These are phyloP conservation scores for Eurotiales sp. DNA, from an alignment of 2,329 filamentous ascomycete species.

Conservation along the genomic window DNA sequence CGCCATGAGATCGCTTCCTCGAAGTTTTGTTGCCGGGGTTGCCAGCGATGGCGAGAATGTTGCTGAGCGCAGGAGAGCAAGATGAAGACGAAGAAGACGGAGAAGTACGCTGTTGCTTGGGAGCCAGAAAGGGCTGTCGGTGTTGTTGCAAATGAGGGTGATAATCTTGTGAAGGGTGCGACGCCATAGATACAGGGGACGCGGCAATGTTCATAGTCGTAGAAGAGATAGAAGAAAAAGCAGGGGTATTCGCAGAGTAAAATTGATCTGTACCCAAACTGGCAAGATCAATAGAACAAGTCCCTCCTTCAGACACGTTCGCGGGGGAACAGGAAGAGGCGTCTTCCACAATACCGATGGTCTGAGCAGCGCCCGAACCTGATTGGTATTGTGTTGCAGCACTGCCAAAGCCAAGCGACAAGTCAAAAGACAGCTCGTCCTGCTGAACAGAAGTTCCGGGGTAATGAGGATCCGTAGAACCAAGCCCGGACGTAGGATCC, in stretches of 20 bases:
- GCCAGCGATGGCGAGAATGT: conserved; percentile 1
- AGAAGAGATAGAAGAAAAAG: not conserved
- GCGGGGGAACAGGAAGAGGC: conserved; percentile 4
- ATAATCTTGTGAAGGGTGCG: conserved; percentile 8
- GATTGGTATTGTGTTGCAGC: not conserved
- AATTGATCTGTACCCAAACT: conserved; percentile 11
- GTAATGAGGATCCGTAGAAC: conserved; percentile 1
- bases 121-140: conserved; percentile 12
- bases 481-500: conserved; percentile 1
- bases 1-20: conserved; percentile 9
- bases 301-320: conserved; percentile 10
- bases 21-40: not conserved
- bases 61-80: conserved; percentile 6
- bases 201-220: not conserved
- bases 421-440: conserved; percentile 9
- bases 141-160: conserved; percentile 10
- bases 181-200: conserved; percentile 6
- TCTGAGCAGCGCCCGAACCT: not conserved
- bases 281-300: conserved; percentile 6
- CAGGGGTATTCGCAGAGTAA: conserved; percentile 4
- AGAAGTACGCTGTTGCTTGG: conserved; percentile 8
- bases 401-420: conserved; percentile 7
- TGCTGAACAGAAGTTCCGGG: not conserved
- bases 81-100: conserved; percentile 5
- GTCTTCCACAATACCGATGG: conserved; percentile 7